Base-by-base conservation (phyloP, 208 protist species). In the Angomonas ambiguus region DNA sequence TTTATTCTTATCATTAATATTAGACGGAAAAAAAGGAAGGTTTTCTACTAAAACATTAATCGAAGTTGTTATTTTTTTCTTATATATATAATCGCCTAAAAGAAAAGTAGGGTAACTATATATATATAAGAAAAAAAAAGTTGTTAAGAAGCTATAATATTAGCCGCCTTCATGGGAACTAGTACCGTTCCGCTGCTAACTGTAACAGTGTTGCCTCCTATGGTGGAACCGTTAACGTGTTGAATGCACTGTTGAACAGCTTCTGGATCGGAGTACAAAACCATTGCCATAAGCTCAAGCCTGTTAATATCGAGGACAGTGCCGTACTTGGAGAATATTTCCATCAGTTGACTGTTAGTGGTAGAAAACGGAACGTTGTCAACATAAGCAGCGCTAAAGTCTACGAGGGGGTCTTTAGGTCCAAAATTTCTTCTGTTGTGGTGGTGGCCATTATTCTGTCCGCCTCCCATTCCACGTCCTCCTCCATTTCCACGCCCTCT, bases 291-390 rank as follows among this genome's bases (percentile, higher is more conserved):
- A 41, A 77, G 48, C 60, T 82, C 53, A 2, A 27, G 30, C 2
- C 53, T 22, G 53, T 59, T 95, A 20, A 95, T 81, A 60, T 95
- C 86, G n/a, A 95, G 48, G 38, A 95, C 77, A 22, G 75, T 79
- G 22, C 89, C 86, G 70, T 79, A 90, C 1, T 72, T 59, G 13
- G 69, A 73, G 71, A 95, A 92, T 20, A 77, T 35, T n/a, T 90
- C 83, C 77, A 87, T 85, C 51, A 95, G 63, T 38, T 83, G 74
- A 20, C 65, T 79, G 64, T 95, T 93, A 10, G 86, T 80, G 22
- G 84, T 91, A 56, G 83, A 84, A 71, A 95, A 95, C 11, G 86
- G 86, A 20, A 95, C 71, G 71, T 95, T 92, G 64, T 95, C 89
- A 20, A 79, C 74, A 60, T 91, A 80, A 2, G 82, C 86, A 1